Evolutionary conservation across 169 alveolate genomes (phyloP), one percentile per base, ranked within the genome.

Genomic region (Miamiensis avidus): DNA sequence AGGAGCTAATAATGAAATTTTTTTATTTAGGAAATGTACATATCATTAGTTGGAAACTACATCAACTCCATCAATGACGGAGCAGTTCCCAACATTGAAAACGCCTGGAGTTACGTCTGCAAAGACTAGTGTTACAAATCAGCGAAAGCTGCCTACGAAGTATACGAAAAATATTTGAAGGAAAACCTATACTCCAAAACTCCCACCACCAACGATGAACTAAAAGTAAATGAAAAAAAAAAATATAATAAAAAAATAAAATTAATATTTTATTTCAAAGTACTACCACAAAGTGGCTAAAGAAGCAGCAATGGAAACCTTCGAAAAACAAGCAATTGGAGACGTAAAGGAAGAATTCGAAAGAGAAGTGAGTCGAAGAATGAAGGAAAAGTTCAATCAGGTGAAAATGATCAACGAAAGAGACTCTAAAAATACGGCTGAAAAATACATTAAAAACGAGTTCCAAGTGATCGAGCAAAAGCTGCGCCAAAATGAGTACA

Each of bases 41-140:
- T 88, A 29, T 85, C 88, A 34, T 84, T 95, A 30, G 34, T 89
- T 25, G 82, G 85, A 72, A 83, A 91, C 27, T 96, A 95, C 84
- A 91, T 94, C 28, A 81, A 81, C 29, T 94, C 98, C 25, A 92
- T 96, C 29, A 94, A 94, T 81, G 86, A 89, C 27, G 97, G 97
- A 32, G 94, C 91, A 33, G 97, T 96, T 1, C 97, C 98, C 25
- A 92, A 91, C 75, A 96, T 96, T 29, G 95, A 95, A 86, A 92
- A 88, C 82, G 95, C 97, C 16, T 96, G 98, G 98, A 86, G 87
- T 29, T 92, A 93, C 75, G 92, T 94, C 75, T 91, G 94, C 86
- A 91, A 91, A 79, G 91, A 83, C 28, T 95, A 94, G 78, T 89
- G 94, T 73, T 88, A 82, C 33, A 94, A 91, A 75, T 92, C 94